Evolutionary conservation across 129 eudicot genomes (phyloP).

Genomic region (Calendula officinalis): DNA sequence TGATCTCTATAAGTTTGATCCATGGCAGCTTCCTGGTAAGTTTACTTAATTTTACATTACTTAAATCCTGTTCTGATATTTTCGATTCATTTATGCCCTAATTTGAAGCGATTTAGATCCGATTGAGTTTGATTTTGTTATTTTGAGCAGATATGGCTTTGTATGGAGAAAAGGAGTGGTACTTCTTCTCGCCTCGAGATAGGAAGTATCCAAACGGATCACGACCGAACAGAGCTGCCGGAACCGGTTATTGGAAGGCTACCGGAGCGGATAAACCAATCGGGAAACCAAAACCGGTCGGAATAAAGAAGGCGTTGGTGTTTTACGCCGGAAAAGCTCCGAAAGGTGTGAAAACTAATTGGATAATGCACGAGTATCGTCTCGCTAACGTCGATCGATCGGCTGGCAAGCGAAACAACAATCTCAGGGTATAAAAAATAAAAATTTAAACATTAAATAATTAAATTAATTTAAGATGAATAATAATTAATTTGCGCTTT

Average conservation of each 20-base stretch:
- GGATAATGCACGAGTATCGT: constrained; percentile 78
- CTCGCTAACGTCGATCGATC: constrained; percentile 69
- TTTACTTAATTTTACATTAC: neutral
- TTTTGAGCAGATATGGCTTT: constrained; percentile 44
- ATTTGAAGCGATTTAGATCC: constrained; percentile 4
- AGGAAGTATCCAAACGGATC: constrained; percentile 63
- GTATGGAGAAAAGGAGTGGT: constrained; percentile 77
- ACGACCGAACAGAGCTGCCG: constrained; percentile 68
- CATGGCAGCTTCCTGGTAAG: constrained; percentile 76
- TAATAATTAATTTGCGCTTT: neutral
- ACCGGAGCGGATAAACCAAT: constrained; percentile 75
- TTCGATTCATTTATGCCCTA: neutral
- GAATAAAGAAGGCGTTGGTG: constrained; percentile 65
- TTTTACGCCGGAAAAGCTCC: constrained; percentile 79
- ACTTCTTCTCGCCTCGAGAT: constrained; percentile 65
- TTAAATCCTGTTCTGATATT: no score
- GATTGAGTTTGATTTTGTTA: neutral
- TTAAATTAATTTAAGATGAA: neutral
- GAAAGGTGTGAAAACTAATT: constrained; percentile 59
- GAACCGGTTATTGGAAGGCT: constrained; percentile 73
- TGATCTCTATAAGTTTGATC: constrained; percentile 69
- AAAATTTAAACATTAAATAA: neutral
- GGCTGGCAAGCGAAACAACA: constrained; percentile 51
- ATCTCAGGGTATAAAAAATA: constrained; percentile 61
- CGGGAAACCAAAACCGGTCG: constrained; percentile 59